Evolutionary conservation across 169 alveolate genomes (phyloP), one percentile per base, ranked within the genome.

Genomic region (Cyclospora cayetanensis): DNA sequence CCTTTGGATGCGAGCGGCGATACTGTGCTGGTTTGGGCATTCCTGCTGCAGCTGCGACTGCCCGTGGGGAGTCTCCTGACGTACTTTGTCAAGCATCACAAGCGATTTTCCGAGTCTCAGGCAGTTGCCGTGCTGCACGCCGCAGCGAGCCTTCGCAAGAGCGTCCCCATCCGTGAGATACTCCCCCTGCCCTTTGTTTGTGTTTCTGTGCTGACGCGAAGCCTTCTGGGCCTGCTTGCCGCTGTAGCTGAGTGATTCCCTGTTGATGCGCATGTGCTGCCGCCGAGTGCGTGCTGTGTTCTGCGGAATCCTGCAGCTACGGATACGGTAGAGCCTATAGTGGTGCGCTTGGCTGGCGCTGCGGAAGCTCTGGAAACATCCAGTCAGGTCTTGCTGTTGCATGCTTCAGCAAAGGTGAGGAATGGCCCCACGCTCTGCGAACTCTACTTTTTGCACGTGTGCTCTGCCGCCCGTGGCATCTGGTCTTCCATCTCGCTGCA

Each of bases 81-180:
- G 9, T 55, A 55, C 27, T 55, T 55, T 22, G 70, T 55, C 27
- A 9, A 55, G n/a, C 27, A 55, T 29, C 9, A 22, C 70, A 15
- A 4, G 31, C 70, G 70, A 20, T 55, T 55, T 22, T 15, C 70
- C 31, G 29, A 22, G 15, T 22, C 70, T 29, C 70, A 55, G 27
- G 70, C 70, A 15, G 70, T 55, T 7, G 70, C 31, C 31, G 70
- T 55, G 70, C 70, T 55, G 70, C 70, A 55, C n/a, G 70, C 70
- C 7, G 70, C 70, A 55, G 70, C 70, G n/a, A 22, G 31, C 4
- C 70, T 55, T 4, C 11, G 70, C 31, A 55, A 55, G 29, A 55
- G 34, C 70, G 9, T 20, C 70, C 70, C 11, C 11, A 7, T 22
- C 7, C n/a, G 70, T 55, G n/a, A 7, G 55, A 7, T 46, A 15